Evolutionary conservation across 441 rosid genomes (phyloP).

Genomic region (Adansonia grandidieri): DNA sequence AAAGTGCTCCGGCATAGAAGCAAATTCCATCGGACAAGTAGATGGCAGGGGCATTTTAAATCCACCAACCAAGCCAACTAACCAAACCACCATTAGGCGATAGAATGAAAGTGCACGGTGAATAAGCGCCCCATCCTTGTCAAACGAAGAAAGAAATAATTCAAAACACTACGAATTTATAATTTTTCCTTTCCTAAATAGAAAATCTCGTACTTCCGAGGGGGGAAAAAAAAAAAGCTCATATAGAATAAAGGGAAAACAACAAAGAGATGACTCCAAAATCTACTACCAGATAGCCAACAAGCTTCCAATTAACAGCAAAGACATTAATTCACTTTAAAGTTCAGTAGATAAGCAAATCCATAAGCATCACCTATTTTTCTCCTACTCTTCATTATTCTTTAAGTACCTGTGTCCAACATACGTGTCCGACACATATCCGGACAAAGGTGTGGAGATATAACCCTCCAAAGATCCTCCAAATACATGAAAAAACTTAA

Average conservation of each 20-base stretch:
- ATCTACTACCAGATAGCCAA: neutral
- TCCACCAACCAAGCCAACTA: constrained; percentile 93
- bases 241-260: neutral
- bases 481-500: too few species aligned
- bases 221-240: neutral
- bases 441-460: too few species aligned
- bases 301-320: constrained; percentile 11
- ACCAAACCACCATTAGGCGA: constrained; percentile 88
- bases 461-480: too few species aligned
- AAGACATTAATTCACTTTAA: neutral
- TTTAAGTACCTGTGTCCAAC: too few species aligned
- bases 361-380: neutral
- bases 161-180: constrained; percentile 1
- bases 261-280: constrained; percentile 7
- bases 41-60: constrained; percentile 92
- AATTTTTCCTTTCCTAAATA: neutral
- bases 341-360: constrained; percentile 12
- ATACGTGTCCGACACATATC: too few species aligned
- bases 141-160: constrained; percentile 18
- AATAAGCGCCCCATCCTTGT: constrained; percentile 78
- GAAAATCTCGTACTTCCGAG: neutral
- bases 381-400: too few species aligned
- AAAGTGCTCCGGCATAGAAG: constrained; percentile 99
- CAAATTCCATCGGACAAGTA: constrained; percentile 88
- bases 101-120: constrained; percentile 87